These are phyloP conservation scores for Saccharomycopsis sp. DNA, from an alignment of 805 yeast genomes.

Conservation along the genomic window DNA sequence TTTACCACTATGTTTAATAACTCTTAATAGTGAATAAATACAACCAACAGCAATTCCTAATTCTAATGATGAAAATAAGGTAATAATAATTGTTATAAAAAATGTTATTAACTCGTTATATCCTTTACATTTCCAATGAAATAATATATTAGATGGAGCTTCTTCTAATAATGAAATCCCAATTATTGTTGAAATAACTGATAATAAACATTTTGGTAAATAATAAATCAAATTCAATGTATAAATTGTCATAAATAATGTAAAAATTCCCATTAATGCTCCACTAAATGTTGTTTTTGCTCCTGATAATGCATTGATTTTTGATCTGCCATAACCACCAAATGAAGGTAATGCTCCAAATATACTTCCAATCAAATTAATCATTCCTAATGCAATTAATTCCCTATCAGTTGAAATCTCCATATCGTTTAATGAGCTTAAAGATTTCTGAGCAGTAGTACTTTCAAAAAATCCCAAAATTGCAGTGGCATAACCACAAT, in stretches of 20 bases:
- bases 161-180: slow-evolving; percentile 68
- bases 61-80: slow-evolving; percentile 71
- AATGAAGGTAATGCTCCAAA: slow-evolving; percentile 71
- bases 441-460: slow-evolving; percentile 82
- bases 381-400: slow-evolving; percentile 76
- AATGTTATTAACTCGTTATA: slow-evolving; percentile 67
- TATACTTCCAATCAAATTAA: slow-evolving; percentile 51
- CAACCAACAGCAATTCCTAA: slow-evolving; percentile 87
- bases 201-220: slow-evolving; percentile 70
- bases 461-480: slow-evolving; percentile 87
- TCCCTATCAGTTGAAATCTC: slow-evolving; percentile 84
- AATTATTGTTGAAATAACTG: slow-evolving; percentile 70
- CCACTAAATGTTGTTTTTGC: slow-evolving; percentile 84
- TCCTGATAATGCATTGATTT: slow-evolving; percentile 78
- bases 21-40: slow-evolving; percentile 66
- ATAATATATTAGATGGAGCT: slow-evolving; percentile 65
- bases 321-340: slow-evolving; percentile 94
- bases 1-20: slow-evolving; percentile 67
- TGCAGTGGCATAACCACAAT: slow-evolving; percentile 70
- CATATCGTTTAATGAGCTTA: slow-evolving; percentile 61
- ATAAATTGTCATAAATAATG: slow-evolving; percentile 53
- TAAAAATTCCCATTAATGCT: slow-evolving; percentile 64
- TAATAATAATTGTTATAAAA: slow-evolving; percentile 48
- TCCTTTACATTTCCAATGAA: slow-evolving; percentile 66
- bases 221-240: slow-evolving; percentile 55